phyloP scores from a whole-genome alignment of 371 early-diverging fungal genomes.

The Apophysomyces sp. region DNA sequence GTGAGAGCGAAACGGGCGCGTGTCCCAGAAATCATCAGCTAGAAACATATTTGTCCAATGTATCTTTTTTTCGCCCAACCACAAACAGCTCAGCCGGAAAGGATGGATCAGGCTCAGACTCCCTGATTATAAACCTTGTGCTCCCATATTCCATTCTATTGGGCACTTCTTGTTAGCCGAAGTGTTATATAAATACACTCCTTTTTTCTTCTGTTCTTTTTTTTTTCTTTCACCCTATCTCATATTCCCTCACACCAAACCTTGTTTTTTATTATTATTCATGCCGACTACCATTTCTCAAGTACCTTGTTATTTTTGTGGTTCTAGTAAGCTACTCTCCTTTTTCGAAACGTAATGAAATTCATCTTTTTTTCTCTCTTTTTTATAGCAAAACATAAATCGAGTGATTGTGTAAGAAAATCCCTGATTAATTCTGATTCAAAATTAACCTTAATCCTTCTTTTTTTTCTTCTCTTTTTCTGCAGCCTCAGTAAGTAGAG shows the following conservation, averaged over 20 bases:
- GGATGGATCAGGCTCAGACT: background rate
- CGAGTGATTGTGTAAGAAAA: slow-evolving; percentile 21
- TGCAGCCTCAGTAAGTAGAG: background rate
- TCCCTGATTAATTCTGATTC: background rate
- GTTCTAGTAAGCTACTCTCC: slow-evolving; percentile 11
- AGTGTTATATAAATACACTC: background rate
- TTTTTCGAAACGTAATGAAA: background rate
- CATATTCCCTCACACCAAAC: background rate
- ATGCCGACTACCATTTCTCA: background rate
- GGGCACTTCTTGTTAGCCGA: background rate
- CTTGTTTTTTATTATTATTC: background rate
- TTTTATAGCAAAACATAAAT: slow-evolving; percentile 11
- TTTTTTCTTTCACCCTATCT: background rate
- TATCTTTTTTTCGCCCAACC: background rate
- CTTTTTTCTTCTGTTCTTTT: slow-evolving; percentile 3
- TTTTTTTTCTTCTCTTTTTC: too few relatives aligned
- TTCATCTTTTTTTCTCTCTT: background rate
- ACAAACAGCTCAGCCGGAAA: background rate
- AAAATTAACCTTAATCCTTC: background rate
- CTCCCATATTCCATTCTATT: background rate
- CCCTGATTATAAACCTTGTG: background rate
- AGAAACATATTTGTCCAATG: background rate
- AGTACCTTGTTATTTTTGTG: slow-evolving; percentile 4
- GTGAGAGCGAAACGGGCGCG: background rate
- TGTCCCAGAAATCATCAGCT: background rate